These are phyloP conservation scores for Beta lomatogona DNA, from an alignment of 179 eudicot species.

Conservation along the genomic window DNA sequence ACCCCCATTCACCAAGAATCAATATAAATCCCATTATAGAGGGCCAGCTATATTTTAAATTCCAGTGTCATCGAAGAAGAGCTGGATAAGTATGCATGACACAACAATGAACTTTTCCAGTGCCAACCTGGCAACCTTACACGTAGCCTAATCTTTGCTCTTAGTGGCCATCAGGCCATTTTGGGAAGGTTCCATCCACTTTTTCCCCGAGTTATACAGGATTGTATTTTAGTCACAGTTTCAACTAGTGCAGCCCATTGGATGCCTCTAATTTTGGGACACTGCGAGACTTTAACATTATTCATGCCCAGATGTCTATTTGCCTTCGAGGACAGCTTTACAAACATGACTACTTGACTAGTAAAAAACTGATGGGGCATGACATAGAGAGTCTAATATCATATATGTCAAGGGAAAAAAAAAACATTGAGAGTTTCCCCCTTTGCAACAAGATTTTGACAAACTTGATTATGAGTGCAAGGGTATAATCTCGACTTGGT, in stretches of 20 bases:
- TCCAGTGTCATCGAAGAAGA: background rate
- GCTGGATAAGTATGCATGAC: background rate
- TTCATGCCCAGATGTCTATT: background rate
- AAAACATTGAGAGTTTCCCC: background rate
- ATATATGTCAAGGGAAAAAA: background rate
- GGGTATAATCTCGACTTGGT: background rate
- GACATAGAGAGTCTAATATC: no score
- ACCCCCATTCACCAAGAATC: no score
- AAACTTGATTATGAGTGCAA: background rate
- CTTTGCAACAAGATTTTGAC: background rate
- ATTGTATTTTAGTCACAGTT: background rate
- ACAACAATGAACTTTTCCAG: background rate
- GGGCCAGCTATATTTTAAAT: no score
- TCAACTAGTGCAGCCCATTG: background rate
- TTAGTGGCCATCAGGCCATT: background rate
- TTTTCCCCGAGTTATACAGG: background rate
- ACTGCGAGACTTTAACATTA: background rate
- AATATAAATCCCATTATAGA: no score
- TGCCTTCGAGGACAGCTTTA: background rate
- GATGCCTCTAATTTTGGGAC: background rate
- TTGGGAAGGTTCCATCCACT: background rate
- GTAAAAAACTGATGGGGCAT: background rate
- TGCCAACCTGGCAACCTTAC: background rate
- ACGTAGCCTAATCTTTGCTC: background rate
- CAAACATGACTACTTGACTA: background rate